Evolutionary conservation across 768 basidiomycete genomes (phyloP).

Genomic region (Rhizopogon salebrosus): DNA sequence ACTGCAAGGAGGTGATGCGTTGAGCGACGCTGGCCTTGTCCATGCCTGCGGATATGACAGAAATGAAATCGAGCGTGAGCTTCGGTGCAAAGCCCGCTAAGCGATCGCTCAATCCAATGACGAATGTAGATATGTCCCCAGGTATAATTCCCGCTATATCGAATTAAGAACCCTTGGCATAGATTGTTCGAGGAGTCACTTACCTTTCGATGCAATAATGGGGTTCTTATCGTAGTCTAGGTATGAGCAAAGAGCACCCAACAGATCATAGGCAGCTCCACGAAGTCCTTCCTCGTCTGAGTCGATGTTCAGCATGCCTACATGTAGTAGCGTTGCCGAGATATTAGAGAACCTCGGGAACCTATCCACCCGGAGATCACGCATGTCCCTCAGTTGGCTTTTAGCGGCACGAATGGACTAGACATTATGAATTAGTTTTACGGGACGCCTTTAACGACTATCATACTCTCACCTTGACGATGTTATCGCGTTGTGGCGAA

Average conservation of each 20-base stretch:
- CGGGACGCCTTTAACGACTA: not conserved
- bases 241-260: constrained; percentile 71
- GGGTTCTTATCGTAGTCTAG: constrained; percentile 74
- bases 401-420: constrained; percentile 77
- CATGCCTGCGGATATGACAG: constrained; percentile 75
- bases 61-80: constrained; percentile 82
- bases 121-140: constrained; percentile 58
- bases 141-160: constrained; percentile 63
- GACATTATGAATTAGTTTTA: not conserved
- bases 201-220: constrained; percentile 67
- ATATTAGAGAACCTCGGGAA: constrained; percentile 80
- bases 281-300: constrained; percentile 74
- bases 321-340: constrained; percentile 80
- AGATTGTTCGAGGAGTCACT: constrained; percentile 8
- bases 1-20: constrained; percentile 70
- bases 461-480: constrained; percentile 57
- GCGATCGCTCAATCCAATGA: constrained; percentile 62
- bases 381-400: constrained; percentile 55
- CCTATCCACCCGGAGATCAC: constrained; percentile 49
- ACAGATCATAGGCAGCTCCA: constrained; percentile 71
- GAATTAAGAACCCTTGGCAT: constrained; percentile 3
- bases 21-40: constrained; percentile 40
- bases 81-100: constrained; percentile 73
- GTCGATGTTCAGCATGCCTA: constrained; percentile 77
- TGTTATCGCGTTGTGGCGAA: constrained; percentile 59